Base-by-base conservation (phyloP, 2,329 filamentous ascomycete genomes). In the Cytospora piceicola region DNA sequence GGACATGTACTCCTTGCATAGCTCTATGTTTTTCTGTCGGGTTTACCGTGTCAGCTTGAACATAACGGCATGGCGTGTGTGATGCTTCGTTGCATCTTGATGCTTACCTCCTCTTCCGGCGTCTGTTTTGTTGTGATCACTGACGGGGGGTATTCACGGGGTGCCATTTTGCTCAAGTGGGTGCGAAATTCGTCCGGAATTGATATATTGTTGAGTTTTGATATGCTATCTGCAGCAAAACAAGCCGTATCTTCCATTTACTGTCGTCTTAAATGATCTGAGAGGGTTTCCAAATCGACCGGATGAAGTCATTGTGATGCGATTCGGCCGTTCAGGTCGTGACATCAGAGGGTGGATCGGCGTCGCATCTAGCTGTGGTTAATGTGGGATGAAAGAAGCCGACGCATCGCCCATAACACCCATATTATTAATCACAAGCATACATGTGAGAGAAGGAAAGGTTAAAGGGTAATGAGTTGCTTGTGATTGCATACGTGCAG, bases 1-100 rank as follows among this genome's bases (percentile, higher is more conserved):
- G 9, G 61, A 17, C 61, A 61, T 64, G 61, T 67, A 67, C 20
- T 64, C 65, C 49, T 67, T 67, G 32, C 65, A 67, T 20, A 67
- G 57, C 4, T 58, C 36, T 20, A 67, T 61, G 58, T 67, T 67
- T 30, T 49, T 32, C 65, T 67, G 55, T 15, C 55, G 30, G 12
- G 55, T 3, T 36, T 36, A 15, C 39, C 2, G 39, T n/a, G 39
- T 42, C 20, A 42, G 39, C 20, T 9, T 42, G 17, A 15, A 42
- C 11, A 42, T 17, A 15, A 42, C 6, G 39, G 15, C 39, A 42
- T 20, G 11, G 20, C 4, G 39, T 7, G 3, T 42, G 17, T 5
- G 39, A 2, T 42, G 39, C 8, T 20, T 4, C 8, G 39, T 42
- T 9, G 27, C 15, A 30, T 22, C 12, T 30, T 14, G 15, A 20